Evolutionary conservation across 192 early-diverging fungal species (phyloP).

Genomic region (Backusella circina): DNA sequence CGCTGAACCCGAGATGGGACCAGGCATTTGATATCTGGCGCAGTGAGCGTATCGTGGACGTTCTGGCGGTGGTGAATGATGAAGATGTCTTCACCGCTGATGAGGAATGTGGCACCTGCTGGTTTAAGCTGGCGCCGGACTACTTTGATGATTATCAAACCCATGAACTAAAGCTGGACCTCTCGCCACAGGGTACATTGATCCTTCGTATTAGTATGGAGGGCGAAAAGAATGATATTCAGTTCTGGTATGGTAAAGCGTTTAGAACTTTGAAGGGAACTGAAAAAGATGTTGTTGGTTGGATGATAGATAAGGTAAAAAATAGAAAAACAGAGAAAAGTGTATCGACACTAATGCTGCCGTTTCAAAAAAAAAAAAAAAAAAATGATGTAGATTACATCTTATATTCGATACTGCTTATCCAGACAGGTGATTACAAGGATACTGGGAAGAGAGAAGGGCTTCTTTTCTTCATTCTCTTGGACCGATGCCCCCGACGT

Average conservation of each 20-base stretch:
- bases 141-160: slow-evolving; percentile 59
- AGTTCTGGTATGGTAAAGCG: slow-evolving; percentile 79
- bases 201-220: slow-evolving; percentile 71
- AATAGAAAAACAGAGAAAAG: background rate
- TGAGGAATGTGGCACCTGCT: slow-evolving; percentile 56
- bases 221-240: slow-evolving; percentile 72
- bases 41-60: slow-evolving; percentile 36
- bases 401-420: slow-evolving; percentile 60
- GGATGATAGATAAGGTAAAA: slow-evolving; percentile 63
- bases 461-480: slow-evolving; percentile 38
- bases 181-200: slow-evolving; percentile 67
- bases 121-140: slow-evolving; percentile 53
- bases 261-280: slow-evolving; percentile 68
- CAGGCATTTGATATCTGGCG: slow-evolving; percentile 67
- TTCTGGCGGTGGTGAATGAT: slow-evolving; percentile 46
- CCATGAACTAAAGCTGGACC: slow-evolving; percentile 62
- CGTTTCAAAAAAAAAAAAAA: background rate
- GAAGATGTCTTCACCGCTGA: slow-evolving; percentile 50
- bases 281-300: slow-evolving; percentile 63
- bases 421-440: slow-evolving; percentile 54
- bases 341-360: background rate
- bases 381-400: slow-evolving; percentile 63
- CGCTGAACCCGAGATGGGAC: slow-evolving; percentile 78
- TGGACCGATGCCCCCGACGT: slow-evolving; percentile 29
- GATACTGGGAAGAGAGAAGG: slow-evolving; percentile 44